Percentiles rank a stretch among this genome's conserved stretches.
Conservation (phyloP, 2,329 filamentous ascomycete species). For the Penicillium expansum region DNA sequence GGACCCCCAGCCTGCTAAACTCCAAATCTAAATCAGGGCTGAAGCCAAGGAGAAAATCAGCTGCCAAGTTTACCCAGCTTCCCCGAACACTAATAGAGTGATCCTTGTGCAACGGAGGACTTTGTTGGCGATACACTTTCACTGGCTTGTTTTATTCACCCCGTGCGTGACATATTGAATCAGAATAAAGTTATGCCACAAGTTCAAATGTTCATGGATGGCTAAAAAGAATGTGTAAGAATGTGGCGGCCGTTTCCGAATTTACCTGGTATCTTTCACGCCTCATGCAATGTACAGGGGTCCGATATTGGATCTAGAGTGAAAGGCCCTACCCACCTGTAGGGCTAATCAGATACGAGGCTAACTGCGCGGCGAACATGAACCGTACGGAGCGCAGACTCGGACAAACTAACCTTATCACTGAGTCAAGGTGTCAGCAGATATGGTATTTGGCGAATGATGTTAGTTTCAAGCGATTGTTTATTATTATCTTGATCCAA, state of each 20-base stretch:
- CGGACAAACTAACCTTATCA: constrained; percentile 17
- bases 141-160: constrained; percentile 12
- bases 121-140: constrained; percentile 37
- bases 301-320: not conserved
- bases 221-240: not conserved
- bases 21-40: not conserved
- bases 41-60: constrained; percentile 13
- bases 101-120: constrained; percentile 19
- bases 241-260: not conserved
- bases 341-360: constrained; percentile 14
- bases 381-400: constrained; percentile 9
- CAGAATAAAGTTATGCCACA: not conserved
- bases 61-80: constrained; percentile 28
- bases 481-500: not conserved
- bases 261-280: not conserved
- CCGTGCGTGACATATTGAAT: constrained; percentile 15
- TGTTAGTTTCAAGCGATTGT: not conserved
- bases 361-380: constrained; percentile 13
- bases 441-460: not conserved
- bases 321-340: constrained; percentile 4
- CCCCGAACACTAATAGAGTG: constrained; percentile 24
- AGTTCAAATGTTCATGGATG: not conserved
- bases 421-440: constrained; percentile 12
- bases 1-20: not conserved
- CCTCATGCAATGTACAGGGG: not conserved